Base-by-base conservation (phyloP, 179 eudicot genomes). In the Silene vulgaris region DNA sequence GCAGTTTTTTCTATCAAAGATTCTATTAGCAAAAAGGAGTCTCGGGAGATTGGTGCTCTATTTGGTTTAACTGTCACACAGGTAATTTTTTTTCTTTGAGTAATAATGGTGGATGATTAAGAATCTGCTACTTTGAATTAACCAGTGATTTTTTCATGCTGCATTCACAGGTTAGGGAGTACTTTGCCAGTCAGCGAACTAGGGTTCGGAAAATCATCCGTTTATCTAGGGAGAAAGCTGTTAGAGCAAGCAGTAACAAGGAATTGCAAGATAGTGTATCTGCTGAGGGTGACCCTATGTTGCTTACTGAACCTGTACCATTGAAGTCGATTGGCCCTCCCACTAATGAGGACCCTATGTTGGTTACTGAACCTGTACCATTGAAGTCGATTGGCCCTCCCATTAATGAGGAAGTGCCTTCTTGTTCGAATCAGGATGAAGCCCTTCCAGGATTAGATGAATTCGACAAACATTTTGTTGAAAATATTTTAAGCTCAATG, bases 61-160 rank as follows among this genome's bases (percentile, higher is more conserved):
- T 89, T 87, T 83, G 97, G 97, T 61, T 81, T 96, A 72, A 96
- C 99, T 62, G 93, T 81, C 70, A 93, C 99, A 32, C 99, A 96
- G 99, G 99, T 96, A 35, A 54, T 26, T 20, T 71, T 14, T 70
- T 14, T 2, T 71, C 19, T n/a, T 28, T 69, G 30, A 8, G 62
- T 8, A n/a, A 3, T 20, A 30, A 50, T 4, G 45, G 21, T 29
- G 11, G 17, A 70, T 69, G 40, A n/a, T 32, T 67, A 6, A 12
- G 21, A 74, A 1, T 26, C 16, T 54, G 65, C 11, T 69, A 32
- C 61, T 74, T 43, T 40, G 76, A 60, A 66, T 59, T 61, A 21
- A 64, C 28, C 65, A 28, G 17, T 74, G 66, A 59, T 69, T 43
- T 52, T 63, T 65, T 59, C 35, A 64, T 8, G 21, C 14, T 45